Evolutionary conservation across 371 early-diverging fungal species (phyloP).

Genomic region (Rhizopus microsporus): DNA sequence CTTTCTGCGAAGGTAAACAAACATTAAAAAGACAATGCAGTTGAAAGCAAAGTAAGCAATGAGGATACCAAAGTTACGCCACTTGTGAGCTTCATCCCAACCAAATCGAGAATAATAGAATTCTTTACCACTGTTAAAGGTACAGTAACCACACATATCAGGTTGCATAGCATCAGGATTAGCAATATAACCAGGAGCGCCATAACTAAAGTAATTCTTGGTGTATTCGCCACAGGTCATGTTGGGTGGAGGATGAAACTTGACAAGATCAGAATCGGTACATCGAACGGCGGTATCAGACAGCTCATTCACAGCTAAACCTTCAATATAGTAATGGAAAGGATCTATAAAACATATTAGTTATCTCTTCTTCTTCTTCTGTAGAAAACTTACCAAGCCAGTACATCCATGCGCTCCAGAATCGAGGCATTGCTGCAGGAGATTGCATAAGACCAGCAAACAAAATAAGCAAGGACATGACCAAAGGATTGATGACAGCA

Average conservation of each 20-base stretch:
- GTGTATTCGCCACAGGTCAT: slow-evolving; percentile 68
- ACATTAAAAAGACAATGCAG: slow-evolving; percentile 28
- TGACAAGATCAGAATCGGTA: slow-evolving; percentile 44
- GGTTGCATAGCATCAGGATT: slow-evolving; percentile 44
- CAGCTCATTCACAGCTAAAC: slow-evolving; percentile 70
- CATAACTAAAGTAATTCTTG: slow-evolving; percentile 44
- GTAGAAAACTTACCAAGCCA: slow-evolving; percentile 34
- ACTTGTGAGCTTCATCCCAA: slow-evolving; percentile 47
- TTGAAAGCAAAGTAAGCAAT: slow-evolving; percentile 51
- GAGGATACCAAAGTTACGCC: slow-evolving; percentile 67
- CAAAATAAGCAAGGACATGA: slow-evolving; percentile 67
- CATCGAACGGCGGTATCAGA: slow-evolving; percentile 56
- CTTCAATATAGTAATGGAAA: slow-evolving; percentile 75
- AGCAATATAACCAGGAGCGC: slow-evolving; percentile 59
- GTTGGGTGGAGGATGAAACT: slow-evolving; percentile 58
- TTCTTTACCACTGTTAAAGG: slow-evolving; percentile 51
- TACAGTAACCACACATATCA: slow-evolving; percentile 65
- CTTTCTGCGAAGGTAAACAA: slow-evolving; percentile 18
- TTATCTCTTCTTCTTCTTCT: slow-evolving; percentile 9
- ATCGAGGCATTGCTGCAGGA: slow-evolving; percentile 62
- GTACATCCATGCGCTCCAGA: slow-evolving; percentile 82
- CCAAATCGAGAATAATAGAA: slow-evolving; percentile 30
- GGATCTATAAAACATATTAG: slow-evolving; percentile 39
- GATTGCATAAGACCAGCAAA: slow-evolving; percentile 77
- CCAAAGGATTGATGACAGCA: slow-evolving; percentile 71